These are phyloP conservation scores for Sugiyamaella neomexicana DNA, from an alignment of 1,139 yeast species.

Conservation along the genomic window DNA sequence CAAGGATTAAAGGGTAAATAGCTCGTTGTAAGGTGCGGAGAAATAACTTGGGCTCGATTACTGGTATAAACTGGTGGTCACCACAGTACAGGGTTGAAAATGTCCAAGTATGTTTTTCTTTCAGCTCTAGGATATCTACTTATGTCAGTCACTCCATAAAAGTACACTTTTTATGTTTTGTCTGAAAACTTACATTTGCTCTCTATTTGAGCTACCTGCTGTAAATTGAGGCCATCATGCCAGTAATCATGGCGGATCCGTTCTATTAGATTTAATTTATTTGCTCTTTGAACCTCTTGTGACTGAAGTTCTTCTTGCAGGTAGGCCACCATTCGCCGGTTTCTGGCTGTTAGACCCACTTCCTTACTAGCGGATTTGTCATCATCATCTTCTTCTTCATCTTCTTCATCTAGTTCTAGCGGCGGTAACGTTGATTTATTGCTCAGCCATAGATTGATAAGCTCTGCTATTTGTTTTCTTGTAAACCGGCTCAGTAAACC, in stretches of 20 bases:
- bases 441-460: slow-evolving; percentile 27
- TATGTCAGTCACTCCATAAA: not conserved
- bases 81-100: slow-evolving; percentile 50
- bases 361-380: not conserved
- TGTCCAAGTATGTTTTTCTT: slow-evolving; percentile 56
- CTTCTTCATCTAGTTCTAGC: slow-evolving; percentile 12
- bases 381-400: slow-evolving; percentile 1
- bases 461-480: slow-evolving; percentile 19
- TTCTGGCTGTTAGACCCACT: slow-evolving; percentile 4
- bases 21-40: slow-evolving; percentile 50
- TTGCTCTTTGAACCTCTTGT: slow-evolving; percentile 25
- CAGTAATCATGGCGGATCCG: slow-evolving; percentile 56
- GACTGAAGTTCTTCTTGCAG: slow-evolving; percentile 21
- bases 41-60: slow-evolving; percentile 46
- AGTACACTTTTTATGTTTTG: too few relatives aligned
- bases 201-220: slow-evolving; percentile 73
- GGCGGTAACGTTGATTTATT: slow-evolving; percentile 24
- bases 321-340: slow-evolving; percentile 13
- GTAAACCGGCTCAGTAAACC: slow-evolving; percentile 19
- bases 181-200: slow-evolving; percentile 51
- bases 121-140: slow-evolving; percentile 53
- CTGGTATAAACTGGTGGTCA: slow-evolving; percentile 40
- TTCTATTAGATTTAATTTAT: slow-evolving; percentile 53
- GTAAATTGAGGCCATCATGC: slow-evolving; percentile 61
- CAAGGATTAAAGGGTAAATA: slow-evolving; percentile 43